Percentiles rank a stretch among this genome's conserved stretches.
Evolutionary conservation across 2,329 filamentous ascomycete species (phyloP).

Genomic region (Fonsecaea nubica): DNA sequence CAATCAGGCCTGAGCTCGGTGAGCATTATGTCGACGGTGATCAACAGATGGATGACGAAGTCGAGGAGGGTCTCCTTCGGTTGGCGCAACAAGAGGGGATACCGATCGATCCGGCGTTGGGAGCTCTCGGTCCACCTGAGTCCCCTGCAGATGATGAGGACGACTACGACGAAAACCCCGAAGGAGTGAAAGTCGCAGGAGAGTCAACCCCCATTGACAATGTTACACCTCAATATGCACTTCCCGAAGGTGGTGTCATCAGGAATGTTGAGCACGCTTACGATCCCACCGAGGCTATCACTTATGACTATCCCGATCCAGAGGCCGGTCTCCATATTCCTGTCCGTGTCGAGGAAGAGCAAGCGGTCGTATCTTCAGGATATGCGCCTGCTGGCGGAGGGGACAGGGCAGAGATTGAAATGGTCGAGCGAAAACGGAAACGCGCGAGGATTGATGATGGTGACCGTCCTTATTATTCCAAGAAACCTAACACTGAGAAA

Average conservation of each 20-base stretch:
- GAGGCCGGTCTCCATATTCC: conserved; percentile 26
- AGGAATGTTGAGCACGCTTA: conserved; percentile 44
- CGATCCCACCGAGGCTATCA: conserved; percentile 45
- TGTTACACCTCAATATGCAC: conserved; percentile 35
- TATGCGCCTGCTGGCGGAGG: conserved; percentile 28
- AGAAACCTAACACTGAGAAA: conserved; percentile 23
- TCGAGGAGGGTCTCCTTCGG: conserved; percentile 33
- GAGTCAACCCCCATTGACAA: conserved; percentile 20
- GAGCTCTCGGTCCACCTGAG: neutral
- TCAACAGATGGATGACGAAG: conserved; percentile 16
- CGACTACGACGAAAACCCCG: conserved; percentile 39
- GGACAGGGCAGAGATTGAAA: conserved; percentile 34
- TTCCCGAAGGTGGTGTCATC: conserved; percentile 43
- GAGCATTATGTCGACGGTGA: conserved; percentile 55
- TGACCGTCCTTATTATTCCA: conserved; percentile 32
- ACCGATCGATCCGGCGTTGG: conserved; percentile 53
- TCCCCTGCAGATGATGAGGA: conserved; percentile 36
- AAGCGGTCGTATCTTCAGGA: conserved; percentile 19
- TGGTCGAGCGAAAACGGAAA: conserved; percentile 41
- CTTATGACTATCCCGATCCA: conserved; percentile 45
- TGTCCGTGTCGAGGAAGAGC: conserved; percentile 29
- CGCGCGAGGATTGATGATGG: conserved; percentile 39
- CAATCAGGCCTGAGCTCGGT: conserved; percentile 53
- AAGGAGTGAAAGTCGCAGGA: conserved; percentile 25
- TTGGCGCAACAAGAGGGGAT: conserved; percentile 44